A percentile compares a stretch with the other conserved stretches of the same genome.
phyloP scores from a whole-genome alignment of 331 rosid genomes.

The Erythrophleum ivorense region DNA sequence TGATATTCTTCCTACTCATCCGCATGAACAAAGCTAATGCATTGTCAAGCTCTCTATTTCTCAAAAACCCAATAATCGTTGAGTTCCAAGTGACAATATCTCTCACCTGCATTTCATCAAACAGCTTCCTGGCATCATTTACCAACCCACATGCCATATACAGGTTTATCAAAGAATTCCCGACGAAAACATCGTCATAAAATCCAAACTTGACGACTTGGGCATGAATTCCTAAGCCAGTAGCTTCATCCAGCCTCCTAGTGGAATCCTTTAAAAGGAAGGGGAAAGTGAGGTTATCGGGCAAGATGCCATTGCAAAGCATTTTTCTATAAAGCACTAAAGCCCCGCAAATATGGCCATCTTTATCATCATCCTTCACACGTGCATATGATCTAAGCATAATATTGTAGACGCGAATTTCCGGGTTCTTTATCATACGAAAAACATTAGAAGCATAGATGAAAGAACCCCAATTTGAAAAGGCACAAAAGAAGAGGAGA shows the following conservation, averaged over 20 bases:
- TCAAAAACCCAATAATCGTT: constrained; percentile 70
- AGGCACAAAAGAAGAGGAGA: constrained; percentile 67
- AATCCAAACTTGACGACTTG: constrained; percentile 70
- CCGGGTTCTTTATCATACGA: constrained; percentile 55
- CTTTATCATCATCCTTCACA: constrained; percentile 30
- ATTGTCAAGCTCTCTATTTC: constrained; percentile 57
- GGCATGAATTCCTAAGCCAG: constrained; percentile 60
- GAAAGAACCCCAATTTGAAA: constrained; percentile 64
- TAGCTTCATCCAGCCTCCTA: constrained; percentile 39
- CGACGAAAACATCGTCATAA: constrained; percentile 55
- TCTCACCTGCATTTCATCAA: constrained; percentile 65
- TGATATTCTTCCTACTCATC: constrained; percentile 59
- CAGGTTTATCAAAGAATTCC: constrained; percentile 63
- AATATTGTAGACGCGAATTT: constrained; percentile 60
- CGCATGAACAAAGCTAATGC: constrained; percentile 61
- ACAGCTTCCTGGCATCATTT: constrained; percentile 58
- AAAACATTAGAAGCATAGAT: constrained; percentile 62
- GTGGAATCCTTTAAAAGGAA: constrained; percentile 68
- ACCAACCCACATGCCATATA: constrained; percentile 55
- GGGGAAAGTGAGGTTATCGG: constrained; percentile 76
- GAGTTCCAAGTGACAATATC: constrained; percentile 84
- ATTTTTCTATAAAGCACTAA: constrained; percentile 64
- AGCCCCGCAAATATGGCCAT: constrained; percentile 32
- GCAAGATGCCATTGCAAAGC: constrained; percentile 55
- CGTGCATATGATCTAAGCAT: constrained; percentile 69